These are phyloP conservation scores for Argentina anserina DNA, from an alignment of 306 rosid species.

Conservation along the genomic window DNA sequence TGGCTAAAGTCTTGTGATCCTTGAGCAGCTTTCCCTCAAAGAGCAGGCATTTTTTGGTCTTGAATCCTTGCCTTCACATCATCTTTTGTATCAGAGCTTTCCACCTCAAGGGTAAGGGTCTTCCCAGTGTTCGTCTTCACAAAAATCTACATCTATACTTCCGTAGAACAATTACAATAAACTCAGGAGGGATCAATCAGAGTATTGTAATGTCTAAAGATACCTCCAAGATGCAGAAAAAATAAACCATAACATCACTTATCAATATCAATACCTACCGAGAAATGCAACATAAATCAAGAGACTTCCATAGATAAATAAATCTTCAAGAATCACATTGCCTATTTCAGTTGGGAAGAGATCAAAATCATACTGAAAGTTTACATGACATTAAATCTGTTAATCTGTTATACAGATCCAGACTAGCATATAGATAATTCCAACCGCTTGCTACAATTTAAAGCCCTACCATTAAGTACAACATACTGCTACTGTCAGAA, in stretches of 20 bases:
- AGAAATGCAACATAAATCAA: neutral
- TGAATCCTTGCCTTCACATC: neutral
- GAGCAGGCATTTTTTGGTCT: neutral
- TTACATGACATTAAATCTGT: neutral
- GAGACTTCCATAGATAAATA: neutral
- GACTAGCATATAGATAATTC: too few species aligned
- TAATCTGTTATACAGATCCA: neutral
- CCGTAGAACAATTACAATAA: neutral
- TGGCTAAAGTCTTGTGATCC: neutral
- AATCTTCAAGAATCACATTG: neutral
- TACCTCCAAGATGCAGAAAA: neutral
- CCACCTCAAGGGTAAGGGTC: neutral
- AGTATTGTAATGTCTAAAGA: neutral
- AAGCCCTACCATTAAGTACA: slow-evolving; percentile 1
- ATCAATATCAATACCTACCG: neutral
- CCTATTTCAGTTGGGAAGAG: neutral
- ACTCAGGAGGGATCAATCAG: neutral
- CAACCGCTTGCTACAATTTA: too few species aligned
- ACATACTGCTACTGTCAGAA: slow-evolving; percentile 15
- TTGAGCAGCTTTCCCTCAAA: neutral
- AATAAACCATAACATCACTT: neutral
- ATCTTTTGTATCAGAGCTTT: neutral
- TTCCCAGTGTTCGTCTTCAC: neutral
- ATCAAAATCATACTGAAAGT: neutral
- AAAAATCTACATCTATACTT: neutral